Conservation (phyloP, 768 basidiomycete genomes). For the Collybia mongolica region DNA sequence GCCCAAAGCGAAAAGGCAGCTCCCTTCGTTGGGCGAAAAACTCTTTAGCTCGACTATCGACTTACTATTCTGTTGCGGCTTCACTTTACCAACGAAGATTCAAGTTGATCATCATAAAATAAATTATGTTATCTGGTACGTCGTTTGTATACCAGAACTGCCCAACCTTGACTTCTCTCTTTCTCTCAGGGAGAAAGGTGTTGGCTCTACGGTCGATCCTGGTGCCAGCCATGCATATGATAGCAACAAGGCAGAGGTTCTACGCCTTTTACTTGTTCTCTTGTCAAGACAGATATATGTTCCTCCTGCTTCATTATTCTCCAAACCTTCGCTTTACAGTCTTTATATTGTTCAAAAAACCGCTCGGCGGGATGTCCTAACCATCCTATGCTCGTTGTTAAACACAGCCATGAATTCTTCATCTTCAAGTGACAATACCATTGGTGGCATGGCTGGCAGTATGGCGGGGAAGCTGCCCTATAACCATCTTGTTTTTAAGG, state of each 20-base stretch:
- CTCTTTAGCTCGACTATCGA: slow-evolving; percentile 82
- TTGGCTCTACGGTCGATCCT: slow-evolving; percentile 82
- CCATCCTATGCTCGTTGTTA: slow-evolving; percentile 87
- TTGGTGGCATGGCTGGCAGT: slow-evolving; percentile 71
- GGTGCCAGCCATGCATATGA: slow-evolving; percentile 66
- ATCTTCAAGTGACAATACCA: slow-evolving; percentile 44
- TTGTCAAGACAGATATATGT: slow-evolving; percentile 91
- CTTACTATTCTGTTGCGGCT: slow-evolving; percentile 90
- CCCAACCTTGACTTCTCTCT: background rate
- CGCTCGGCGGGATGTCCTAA: slow-evolving; percentile 81
- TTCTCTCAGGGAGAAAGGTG: slow-evolving; percentile 81
- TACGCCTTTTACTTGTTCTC: slow-evolving; percentile 84
- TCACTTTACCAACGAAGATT: slow-evolving; percentile 79
- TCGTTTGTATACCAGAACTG: slow-evolving; percentile 1
- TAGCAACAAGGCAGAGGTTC: slow-evolving; percentile 82
- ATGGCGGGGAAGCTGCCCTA: slow-evolving; percentile 83
- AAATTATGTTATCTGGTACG: slow-evolving; percentile 86
- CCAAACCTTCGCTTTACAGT: slow-evolving; percentile 74
- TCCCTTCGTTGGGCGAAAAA: slow-evolving; percentile 80
- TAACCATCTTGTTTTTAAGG: slow-evolving; percentile 87
- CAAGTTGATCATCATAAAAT: slow-evolving; percentile 82
- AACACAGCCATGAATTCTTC: slow-evolving; percentile 85
- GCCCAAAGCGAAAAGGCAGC: slow-evolving; percentile 38
- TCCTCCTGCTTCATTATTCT: slow-evolving; percentile 65
- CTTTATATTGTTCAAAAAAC: slow-evolving; percentile 76